Evolutionary conservation across 2,329 filamentous ascomycete species (phyloP).

Genomic region (Penicillium thymicola): DNA sequence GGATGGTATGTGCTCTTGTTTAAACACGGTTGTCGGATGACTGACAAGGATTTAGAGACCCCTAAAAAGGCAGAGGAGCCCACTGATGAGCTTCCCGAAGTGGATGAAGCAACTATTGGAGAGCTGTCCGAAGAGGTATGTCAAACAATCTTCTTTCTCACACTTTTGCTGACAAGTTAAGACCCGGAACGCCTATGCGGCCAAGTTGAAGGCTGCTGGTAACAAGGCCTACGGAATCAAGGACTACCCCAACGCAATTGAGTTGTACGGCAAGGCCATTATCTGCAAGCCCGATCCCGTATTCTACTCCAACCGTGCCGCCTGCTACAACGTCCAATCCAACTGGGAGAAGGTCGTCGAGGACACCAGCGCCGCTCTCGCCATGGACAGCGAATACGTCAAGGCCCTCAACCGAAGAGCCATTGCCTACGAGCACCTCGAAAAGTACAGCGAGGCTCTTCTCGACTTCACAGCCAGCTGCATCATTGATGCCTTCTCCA

Average conservation of each 20-base stretch:
- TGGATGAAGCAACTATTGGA: constrained; percentile 50
- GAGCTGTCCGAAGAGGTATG: constrained; percentile 48
- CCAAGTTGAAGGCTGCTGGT: constrained; percentile 88
- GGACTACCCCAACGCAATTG: constrained; percentile 89
- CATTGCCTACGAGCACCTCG: constrained; percentile 92
- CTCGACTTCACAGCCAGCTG: constrained; percentile 98
- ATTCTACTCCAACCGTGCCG: constrained; percentile 97
- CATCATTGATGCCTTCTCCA: constrained; percentile 97
- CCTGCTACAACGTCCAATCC: constrained; percentile 89
- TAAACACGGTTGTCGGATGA: constrained; percentile 2
- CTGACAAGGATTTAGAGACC: constrained; percentile 27
- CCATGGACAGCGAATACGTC: constrained; percentile 91
- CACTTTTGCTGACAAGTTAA: constrained; percentile 37
- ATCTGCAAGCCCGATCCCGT: constrained; percentile 96
- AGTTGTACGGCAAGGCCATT: constrained; percentile 92
- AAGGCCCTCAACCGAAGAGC: constrained; percentile 96
- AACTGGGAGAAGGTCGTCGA: constrained; percentile 96
- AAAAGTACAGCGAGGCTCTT: constrained; percentile 87
- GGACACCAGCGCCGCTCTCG: constrained; percentile 91
- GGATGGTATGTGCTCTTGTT: constrained; percentile 32
- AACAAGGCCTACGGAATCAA: constrained; percentile 96
- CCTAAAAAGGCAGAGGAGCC: constrained; percentile 50
- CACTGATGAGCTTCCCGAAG: constrained; percentile 66
- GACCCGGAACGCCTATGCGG: constrained; percentile 81
- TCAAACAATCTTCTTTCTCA: constrained; percentile 1